Conservation (phyloP, 106 monocot genomes). For the Amphibolis antarctica region DNA sequence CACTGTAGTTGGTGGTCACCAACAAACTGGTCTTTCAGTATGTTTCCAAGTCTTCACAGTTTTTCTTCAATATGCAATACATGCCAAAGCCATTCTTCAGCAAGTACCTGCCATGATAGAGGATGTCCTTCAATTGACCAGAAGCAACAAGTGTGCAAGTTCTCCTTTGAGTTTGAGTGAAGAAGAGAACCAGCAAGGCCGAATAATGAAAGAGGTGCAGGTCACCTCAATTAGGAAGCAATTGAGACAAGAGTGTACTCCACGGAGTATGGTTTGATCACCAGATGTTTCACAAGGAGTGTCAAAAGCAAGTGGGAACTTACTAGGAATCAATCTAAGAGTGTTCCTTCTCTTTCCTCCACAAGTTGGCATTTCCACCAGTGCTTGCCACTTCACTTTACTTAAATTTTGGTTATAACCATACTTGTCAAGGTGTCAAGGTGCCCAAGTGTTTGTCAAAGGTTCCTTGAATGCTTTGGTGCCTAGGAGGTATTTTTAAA, state of each 20-base stretch:
- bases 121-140: slow-evolving; percentile 27
- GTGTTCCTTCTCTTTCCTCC: too few relatives aligned
- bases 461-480: too few relatives aligned
- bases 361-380: too few relatives aligned
- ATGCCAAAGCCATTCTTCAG: slow-evolving; percentile 58
- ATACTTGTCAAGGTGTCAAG: too few relatives aligned
- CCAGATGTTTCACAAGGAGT: slow-evolving; percentile 44
- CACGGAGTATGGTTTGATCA: slow-evolving; percentile 40
- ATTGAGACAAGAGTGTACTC: slow-evolving; percentile 66
- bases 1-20: too few relatives aligned
- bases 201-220: slow-evolving; percentile 58
- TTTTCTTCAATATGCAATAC: too few relatives aligned
- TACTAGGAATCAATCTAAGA: slow-evolving; percentile 36
- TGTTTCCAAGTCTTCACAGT: too few relatives aligned
- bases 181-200: slow-evolving; percentile 50
- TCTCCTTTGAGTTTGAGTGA: slow-evolving; percentile 67
- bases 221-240: slow-evolving; percentile 58
- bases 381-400: too few relatives aligned
- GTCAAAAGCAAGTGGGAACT: slow-evolving; percentile 34
- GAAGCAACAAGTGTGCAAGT: slow-evolving; percentile 71
- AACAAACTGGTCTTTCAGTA: too few relatives aligned
- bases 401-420: too few relatives aligned
- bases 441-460: too few relatives aligned
- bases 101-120: slow-evolving; percentile 58
- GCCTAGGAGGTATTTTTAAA: too few relatives aligned